Percentiles rank a stretch among this genome's conserved stretches.
Evolutionary conservation across 345 rosid species (phyloP).

Genomic region (Rhodomyrtus tomentosa): DNA sequence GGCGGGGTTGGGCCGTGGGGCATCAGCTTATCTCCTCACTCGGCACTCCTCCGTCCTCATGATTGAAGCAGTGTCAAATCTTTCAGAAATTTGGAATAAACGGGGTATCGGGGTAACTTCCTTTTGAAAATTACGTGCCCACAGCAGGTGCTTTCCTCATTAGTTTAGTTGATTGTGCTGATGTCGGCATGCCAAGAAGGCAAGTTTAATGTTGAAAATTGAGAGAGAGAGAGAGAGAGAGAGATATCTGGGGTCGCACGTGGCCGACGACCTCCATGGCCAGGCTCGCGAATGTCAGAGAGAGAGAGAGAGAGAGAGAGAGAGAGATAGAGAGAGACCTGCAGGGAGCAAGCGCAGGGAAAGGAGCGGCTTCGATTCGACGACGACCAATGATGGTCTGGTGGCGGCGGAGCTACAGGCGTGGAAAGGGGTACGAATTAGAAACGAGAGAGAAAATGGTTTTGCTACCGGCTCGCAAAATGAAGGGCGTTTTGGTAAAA

Average conservation of each 20-base stretch:
- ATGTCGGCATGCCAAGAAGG: neutral
- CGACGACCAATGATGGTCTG: neutral
- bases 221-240: neutral
- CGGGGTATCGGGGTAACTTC: neutral
- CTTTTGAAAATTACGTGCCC: neutral
- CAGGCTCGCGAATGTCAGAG: neutral
- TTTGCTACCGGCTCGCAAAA: neutral
- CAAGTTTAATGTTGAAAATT: neutral
- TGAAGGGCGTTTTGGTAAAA: neutral
- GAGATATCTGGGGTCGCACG: neutral
- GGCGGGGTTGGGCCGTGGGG: neutral
- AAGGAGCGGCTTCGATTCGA: neutral
- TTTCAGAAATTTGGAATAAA: neutral
- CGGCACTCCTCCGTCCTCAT: neutral
- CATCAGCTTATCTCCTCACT: neutral
- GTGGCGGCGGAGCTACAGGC: neutral
- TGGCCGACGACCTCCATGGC: neutral
- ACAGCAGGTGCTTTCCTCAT: neutral
- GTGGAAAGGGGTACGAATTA: neutral
- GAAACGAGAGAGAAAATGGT: neutral
- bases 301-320: neutral
- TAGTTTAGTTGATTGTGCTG: neutral
- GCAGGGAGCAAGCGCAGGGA: too few species aligned
- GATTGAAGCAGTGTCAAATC: neutral
- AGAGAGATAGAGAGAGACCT: too few species aligned